Percentiles rank a stretch among this genome's conserved stretches.
Conservation (phyloP, 2,329 filamentous ascomycete species). For the Aspergillus sp. region DNA sequence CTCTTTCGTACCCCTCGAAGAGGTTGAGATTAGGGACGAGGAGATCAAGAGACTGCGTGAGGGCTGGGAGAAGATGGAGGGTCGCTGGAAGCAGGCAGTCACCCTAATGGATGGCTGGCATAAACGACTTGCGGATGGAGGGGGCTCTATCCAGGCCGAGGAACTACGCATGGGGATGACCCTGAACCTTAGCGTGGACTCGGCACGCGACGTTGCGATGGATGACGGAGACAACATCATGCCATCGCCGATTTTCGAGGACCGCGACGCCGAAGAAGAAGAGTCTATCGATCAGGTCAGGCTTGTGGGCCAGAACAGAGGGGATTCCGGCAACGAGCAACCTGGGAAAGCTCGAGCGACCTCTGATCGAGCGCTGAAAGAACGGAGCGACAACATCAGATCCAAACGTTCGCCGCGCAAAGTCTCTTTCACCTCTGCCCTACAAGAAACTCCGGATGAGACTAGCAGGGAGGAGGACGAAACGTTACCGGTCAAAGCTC, state of each 20-base stretch:
- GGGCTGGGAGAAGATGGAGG: constrained; percentile 93
- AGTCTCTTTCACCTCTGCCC: constrained; percentile 37
- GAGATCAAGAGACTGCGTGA: constrained; percentile 80
- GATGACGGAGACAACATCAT: constrained; percentile 22
- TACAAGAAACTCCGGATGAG: constrained; percentile 28
- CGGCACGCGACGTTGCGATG: constrained; percentile 16
- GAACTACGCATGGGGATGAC: constrained; percentile 44
- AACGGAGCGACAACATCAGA: constrained; percentile 37
- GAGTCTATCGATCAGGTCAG: constrained; percentile 21
- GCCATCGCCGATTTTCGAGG: constrained; percentile 33
- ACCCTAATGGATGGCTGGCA: constrained; percentile 91
- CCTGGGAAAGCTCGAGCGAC: constrained; percentile 12
- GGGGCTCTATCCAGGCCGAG: constrained; percentile 42
- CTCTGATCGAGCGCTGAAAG: constrained; percentile 32
- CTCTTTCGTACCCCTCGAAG: constrained; percentile 92
- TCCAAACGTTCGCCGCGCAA: constrained; percentile 33
- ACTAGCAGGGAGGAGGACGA: constrained; percentile 31
- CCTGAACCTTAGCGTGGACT: constrained; percentile 38
- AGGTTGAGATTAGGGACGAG: constrained; percentile 87
- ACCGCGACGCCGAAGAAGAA: constrained; percentile 30
- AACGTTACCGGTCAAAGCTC: constrained; percentile 33
- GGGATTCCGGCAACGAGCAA: background rate
- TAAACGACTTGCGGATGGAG: constrained; percentile 62
- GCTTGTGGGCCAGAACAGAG: background rate
- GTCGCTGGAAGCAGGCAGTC: constrained; percentile 84